Base-by-base conservation (phyloP, 2,329 filamentous ascomycete species). In the Cladorrhinum sp. region DNA sequence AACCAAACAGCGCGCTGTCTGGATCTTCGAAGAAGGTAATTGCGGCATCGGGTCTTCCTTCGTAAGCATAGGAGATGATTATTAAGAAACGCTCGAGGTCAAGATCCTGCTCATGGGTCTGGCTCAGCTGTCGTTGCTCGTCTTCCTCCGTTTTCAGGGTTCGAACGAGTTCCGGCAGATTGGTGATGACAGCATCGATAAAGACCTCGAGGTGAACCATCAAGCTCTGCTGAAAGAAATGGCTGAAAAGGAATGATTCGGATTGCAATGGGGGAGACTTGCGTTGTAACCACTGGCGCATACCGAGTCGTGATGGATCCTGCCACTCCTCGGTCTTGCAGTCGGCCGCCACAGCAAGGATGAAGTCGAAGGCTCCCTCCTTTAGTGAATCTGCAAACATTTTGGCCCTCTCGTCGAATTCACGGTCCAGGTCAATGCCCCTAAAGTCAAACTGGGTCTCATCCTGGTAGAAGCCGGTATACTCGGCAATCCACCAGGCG, bases 1-100 rank as follows among this genome's bases (percentile, higher is more conserved):
- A 99, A 0, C 95, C 95, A 64, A 93, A 91, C 30, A 99, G 79
- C 67, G 97, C 96, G 71, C 92, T 92, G 69, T 99, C 95, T 1
- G 90, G 87, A 71, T 97, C 93, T 30, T 85, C 84, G 95, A 95
- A 99, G 68, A 98, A 98, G 51, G 88, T 89, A 70, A 91, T 86
- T 9, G 93, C 91, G 24, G 92, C 89, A 56, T 96, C 91, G 16
- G 90, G 85, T 36, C 92, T 88, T 28, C 89, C 86, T 70, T 98
- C 91, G 70, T 94, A 99, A 3, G 92, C 86, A 71, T 95, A 96
- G 3, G 95, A 90, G 62, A 98, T 94, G 64, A 98, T 88, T 65
- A 98, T 83, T 59, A 99, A 82, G 73, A 99, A 96, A 24, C 93
- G 84, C 74, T 99, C 95, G 2, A 99, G 80, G 73, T 92, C 86